Evolutionary conservation across 768 basidiomycete genomes (phyloP).

Genomic region (Termitomyces heimii): DNA sequence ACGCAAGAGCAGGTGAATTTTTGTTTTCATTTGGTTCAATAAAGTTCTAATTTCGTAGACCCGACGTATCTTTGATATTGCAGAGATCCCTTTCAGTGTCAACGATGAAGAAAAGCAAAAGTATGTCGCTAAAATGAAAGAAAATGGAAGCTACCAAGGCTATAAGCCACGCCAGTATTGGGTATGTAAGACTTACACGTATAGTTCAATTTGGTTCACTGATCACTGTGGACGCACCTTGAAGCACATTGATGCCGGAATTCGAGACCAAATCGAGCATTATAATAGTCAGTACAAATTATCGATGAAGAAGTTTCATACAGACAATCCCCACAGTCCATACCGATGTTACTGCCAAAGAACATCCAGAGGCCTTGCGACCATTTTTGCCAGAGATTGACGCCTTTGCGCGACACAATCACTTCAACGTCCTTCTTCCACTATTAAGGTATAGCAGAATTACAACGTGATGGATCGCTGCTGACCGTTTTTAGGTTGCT

Average conservation of each 20-base stretch:
- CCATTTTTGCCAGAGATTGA: conserved; percentile 31
- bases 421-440: conserved; percentile 29
- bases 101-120: conserved; percentile 30
- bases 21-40: background rate
- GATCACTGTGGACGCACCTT: no score
- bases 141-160: conserved; percentile 40
- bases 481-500: conserved; percentile 17
- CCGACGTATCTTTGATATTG: conserved; percentile 38
- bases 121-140: conserved; percentile 28
- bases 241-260: conserved; percentile 53
- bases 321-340: conserved; percentile 19
- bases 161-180: conserved; percentile 5
- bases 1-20: conserved; percentile 31
- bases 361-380: conserved; percentile 29
- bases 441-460: conserved; percentile 23
- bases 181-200: background rate
- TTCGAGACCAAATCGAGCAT: conserved; percentile 59
- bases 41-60: background rate
- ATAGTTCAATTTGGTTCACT: conserved; percentile 14
- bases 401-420: conserved; percentile 28
- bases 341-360: conserved; percentile 22
- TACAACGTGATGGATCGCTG: background rate
- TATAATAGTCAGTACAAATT: conserved; percentile 46
- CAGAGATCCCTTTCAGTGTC: conserved; percentile 35
- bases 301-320: no score